Evolutionary conservation across 129 eudicot genomes (phyloP), one percentile per base, ranked within the genome.

Genomic region (Solidago caesia): DNA sequence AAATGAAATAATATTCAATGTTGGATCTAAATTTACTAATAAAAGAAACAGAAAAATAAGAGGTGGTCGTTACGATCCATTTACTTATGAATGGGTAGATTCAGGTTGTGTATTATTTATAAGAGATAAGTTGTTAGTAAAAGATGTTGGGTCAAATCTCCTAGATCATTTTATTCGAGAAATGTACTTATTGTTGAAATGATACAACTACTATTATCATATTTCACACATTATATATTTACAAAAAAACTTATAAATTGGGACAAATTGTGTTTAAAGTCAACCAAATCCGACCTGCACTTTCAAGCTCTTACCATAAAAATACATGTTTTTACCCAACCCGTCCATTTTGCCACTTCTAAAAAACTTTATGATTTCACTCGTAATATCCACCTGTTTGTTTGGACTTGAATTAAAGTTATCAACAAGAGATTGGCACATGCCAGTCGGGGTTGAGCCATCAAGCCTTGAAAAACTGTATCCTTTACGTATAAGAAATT

Each of bases 351-450:
- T 62, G 68, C 68, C 25, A 63, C 47, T 9, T 63, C 46, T 63
- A 63, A 33, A 33, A 53, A 1, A 53, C 11, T 52, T 42, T 13
- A 21, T 39, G 41, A 75, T 11, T 48, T 15, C 52, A 44, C 6
- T 44, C 25, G 0, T 56, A 25, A 59, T 14, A 46, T 44, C 67
- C 8, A 90, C 98, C 96, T 91, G 93, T 84, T 90, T 88, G 86
- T 97, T 94, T 75, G 98, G 97, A 82, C 97, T 90, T 76, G 98
- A 88, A 84, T 94, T 94, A 70, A 94, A 94, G 83, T 90, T 86
- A 70, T 94, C 92, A 64, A 94, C 98, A 51, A 90, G 93, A 76
- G 91, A 85, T 79, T 94, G 98, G 11, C 98, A 93, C 72, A 77
- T 68, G 64, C 81, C 75, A 65, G 97, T 94, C 5, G 97, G 97